These are phyloP conservation scores for Russula sp. DNA, from an alignment of 768 basidiomycete genomes.

Conservation along the genomic window DNA sequence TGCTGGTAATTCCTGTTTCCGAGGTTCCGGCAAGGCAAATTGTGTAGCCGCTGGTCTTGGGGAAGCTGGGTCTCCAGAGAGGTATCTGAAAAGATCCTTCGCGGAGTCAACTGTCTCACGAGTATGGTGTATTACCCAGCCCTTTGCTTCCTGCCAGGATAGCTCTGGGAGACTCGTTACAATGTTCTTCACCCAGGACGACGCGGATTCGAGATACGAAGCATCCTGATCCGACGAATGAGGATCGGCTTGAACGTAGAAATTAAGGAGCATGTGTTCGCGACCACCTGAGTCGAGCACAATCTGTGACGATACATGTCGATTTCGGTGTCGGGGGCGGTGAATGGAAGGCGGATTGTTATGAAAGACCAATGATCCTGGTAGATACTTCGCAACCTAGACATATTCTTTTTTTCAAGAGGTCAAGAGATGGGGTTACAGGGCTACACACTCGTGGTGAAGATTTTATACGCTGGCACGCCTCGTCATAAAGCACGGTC, in stretches of 20 bases:
- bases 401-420: neutral
- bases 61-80: constrained; percentile 56
- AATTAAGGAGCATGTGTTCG: constrained; percentile 81
- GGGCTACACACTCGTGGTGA: constrained; percentile 39
- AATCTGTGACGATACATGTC: constrained; percentile 75
- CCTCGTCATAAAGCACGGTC: constrained; percentile 66
- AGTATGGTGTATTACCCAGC: constrained; percentile 41
- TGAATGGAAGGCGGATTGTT: constrained; percentile 72
- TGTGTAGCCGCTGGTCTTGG: constrained; percentile 32
- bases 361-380: constrained; percentile 65
- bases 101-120: constrained; percentile 37
- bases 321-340: constrained; percentile 76
- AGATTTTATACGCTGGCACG: constrained; percentile 44
- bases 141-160: constrained; percentile 49
- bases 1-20: constrained; percentile 29
- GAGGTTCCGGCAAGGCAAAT: constrained; percentile 26
- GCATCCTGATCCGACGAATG: constrained; percentile 38
- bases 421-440: neutral
- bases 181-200: constrained; percentile 41
- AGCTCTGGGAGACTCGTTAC: constrained; percentile 41
- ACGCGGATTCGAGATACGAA: constrained; percentile 39
- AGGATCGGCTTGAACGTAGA: constrained; percentile 64
- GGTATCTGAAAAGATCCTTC: constrained; percentile 59
- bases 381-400: constrained; percentile 66
- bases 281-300: constrained; percentile 65